A percentile compares a stretch with the other conserved stretches of the same genome.
phyloP scores from a whole-genome alignment of 1,139 yeast species.

The Geotrichum phurueaensis region DNA sequence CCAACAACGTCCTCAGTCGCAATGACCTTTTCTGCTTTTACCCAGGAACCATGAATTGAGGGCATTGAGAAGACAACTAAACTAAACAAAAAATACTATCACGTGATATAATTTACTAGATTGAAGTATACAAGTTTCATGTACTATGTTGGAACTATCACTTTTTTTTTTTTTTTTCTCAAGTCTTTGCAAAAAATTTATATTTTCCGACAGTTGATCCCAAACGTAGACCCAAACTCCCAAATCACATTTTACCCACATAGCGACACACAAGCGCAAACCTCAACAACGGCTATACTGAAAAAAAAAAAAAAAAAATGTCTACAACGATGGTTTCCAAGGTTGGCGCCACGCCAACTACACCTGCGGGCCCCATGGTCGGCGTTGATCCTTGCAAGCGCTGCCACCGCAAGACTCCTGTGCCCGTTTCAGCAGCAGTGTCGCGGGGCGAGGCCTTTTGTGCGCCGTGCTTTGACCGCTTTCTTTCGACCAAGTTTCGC shows the following conservation, averaged over 20 bases:
- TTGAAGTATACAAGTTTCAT: background rate
- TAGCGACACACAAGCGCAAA: background rate
- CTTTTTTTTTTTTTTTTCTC: background rate
- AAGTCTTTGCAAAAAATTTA: background rate
- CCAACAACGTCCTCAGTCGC: no score
- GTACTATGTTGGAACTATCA: background rate
- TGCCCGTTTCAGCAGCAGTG: slow-evolving; percentile 4
- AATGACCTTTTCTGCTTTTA: no score
- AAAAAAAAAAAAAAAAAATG: slow-evolving; percentile 7
- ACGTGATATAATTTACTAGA: background rate
- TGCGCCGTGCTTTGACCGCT: slow-evolving; percentile 16
- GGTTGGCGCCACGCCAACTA: slow-evolving; percentile 1
- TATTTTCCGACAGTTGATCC: background rate
- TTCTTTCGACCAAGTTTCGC: slow-evolving; percentile 15
- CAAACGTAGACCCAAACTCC: background rate
- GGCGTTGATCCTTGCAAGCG: slow-evolving; percentile 13
- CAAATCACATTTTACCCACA: background rate
- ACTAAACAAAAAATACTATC: no score
- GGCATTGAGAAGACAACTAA: no score
- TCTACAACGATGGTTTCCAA: slow-evolving; percentile 15
- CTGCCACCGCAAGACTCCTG: slow-evolving; percentile 8
- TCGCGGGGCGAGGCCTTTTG: slow-evolving; percentile 18
- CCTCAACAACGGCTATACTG: background rate
- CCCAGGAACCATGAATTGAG: no score
- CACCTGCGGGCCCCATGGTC: background rate